Percentiles rank a stretch among this genome's conserved stretches.
phyloP scores from a whole-genome alignment of 2,329 filamentous ascomycete genomes.

The Paecilomyces niveus region DNA sequence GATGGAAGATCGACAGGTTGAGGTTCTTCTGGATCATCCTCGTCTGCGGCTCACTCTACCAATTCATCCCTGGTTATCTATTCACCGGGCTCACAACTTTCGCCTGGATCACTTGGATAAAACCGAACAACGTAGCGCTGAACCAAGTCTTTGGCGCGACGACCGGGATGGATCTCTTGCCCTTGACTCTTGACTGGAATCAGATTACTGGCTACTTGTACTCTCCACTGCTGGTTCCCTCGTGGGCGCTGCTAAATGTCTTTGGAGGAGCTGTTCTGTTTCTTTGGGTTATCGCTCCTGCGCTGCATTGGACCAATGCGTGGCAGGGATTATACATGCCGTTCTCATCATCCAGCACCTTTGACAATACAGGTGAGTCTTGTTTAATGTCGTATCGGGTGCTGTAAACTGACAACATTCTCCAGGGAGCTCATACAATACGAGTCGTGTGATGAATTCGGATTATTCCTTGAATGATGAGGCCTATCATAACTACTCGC shows the following conservation, averaged over 20 bases:
- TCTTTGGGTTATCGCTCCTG: constrained; percentile 50
- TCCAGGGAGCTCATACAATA: constrained; percentile 16
- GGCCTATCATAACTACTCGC: constrained; percentile 19
- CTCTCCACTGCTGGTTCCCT: constrained; percentile 59
- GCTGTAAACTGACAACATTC: neutral
- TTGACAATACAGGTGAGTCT: constrained; percentile 7
- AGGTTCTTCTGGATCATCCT: constrained; percentile 19
- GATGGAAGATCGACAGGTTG: constrained; percentile 31
- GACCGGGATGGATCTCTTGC: constrained; percentile 21
- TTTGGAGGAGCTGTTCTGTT: constrained; percentile 58
- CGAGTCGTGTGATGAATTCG: constrained; percentile 16
- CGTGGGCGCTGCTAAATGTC: constrained; percentile 64
- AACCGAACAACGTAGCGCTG: constrained; percentile 16
- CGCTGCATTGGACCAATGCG: constrained; percentile 56
- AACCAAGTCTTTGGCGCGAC: constrained; percentile 24
- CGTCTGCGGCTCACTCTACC: constrained; percentile 23
- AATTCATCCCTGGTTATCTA: constrained; percentile 19
- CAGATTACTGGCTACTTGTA: constrained; percentile 45
- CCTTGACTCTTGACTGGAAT: constrained; percentile 38
- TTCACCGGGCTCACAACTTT: constrained; percentile 24
- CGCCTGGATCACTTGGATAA: constrained; percentile 23
- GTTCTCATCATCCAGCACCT: constrained; percentile 32
- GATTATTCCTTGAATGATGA: constrained; percentile 20
- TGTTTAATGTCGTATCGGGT: neutral
- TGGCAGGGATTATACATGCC: constrained; percentile 59